A percentile compares a stretch with the other conserved stretches of the same genome.
Evolutionary conservation across 1,284 basidiomycete species (phyloP).

Genomic region (Volvariella volvacea): DNA sequence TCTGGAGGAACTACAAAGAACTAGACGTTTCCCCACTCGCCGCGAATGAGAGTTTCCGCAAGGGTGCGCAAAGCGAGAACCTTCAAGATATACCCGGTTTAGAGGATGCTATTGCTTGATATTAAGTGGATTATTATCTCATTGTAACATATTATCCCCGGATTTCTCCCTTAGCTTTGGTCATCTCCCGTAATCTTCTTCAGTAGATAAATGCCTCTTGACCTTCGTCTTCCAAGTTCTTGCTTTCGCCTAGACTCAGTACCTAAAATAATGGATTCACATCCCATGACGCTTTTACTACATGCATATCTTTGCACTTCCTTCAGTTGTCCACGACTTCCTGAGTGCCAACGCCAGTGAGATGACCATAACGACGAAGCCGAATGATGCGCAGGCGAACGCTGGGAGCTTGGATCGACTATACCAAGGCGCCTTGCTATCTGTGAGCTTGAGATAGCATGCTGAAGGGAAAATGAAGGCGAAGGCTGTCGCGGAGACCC

Average conservation of each 20-base stretch:
- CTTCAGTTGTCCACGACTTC: conserved; percentile 72
- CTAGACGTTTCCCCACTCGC: conserved; percentile 78
- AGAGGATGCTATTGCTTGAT: conserved; percentile 30
- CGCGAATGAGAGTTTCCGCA: conserved; percentile 66
- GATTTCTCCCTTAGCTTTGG: too few species aligned
- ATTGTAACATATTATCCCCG: neutral
- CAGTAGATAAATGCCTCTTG: too few species aligned
- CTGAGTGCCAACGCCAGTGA: conserved; percentile 69
- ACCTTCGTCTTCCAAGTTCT: too few species aligned
- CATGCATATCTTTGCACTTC: conserved; percentile 59
- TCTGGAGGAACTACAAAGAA: conserved; percentile 72
- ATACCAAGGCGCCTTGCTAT: conserved; percentile 54
- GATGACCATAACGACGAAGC: conserved; percentile 71
- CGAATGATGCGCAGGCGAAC: conserved; percentile 68
- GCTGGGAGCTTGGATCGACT: conserved; percentile 71
- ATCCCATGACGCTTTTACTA: too few species aligned
- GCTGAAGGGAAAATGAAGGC: conserved; percentile 93
- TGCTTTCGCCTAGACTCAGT: too few species aligned
- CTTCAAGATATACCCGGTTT: conserved; percentile 60
- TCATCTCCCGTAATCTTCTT: too few species aligned
- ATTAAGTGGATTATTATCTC: conserved; percentile 9
- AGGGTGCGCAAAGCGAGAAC: conserved; percentile 64
- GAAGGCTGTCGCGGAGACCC: conserved; percentile 88
- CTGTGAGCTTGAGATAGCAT: conserved; percentile 76
- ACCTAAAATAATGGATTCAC: too few species aligned